These are phyloP conservation scores for Petunia hybrid DNA, from an alignment of 305 asterid genomes.

Conservation along the genomic window DNA sequence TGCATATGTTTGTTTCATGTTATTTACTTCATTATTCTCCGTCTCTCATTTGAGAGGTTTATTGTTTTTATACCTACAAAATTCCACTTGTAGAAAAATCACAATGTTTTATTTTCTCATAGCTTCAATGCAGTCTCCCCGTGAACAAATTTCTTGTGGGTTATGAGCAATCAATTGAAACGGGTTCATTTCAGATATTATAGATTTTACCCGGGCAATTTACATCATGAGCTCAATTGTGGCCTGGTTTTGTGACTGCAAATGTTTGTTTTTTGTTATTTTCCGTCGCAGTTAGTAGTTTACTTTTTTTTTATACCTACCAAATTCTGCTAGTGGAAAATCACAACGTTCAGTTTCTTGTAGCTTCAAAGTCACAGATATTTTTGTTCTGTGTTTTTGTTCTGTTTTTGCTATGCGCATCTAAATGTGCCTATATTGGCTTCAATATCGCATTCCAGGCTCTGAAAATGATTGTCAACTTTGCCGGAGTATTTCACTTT, in stretches of 20 bases:
- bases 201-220: background rate
- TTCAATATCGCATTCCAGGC: background rate
- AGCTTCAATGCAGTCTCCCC: background rate
- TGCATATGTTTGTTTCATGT: background rate
- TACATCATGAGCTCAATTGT: background rate
- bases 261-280: background rate
- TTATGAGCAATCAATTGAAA: background rate
- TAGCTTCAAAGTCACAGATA: background rate
- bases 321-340: background rate
- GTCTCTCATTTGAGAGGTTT: background rate
- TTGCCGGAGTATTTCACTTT: background rate
- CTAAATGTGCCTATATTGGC: background rate
- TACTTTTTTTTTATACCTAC: background rate
- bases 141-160: background rate
- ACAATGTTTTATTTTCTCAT: background rate
- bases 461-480: conserved; percentile 4
- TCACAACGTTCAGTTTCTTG: background rate
- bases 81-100: background rate
- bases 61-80: background rate
- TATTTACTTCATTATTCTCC: background rate
- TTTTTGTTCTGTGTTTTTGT: background rate
- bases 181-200: background rate
- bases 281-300: background rate
- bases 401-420: background rate
- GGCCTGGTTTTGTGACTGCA: background rate